Conservation (phyloP, 2,329 filamentous ascomycete genomes). For the Fonsecaea erecta region DNA sequence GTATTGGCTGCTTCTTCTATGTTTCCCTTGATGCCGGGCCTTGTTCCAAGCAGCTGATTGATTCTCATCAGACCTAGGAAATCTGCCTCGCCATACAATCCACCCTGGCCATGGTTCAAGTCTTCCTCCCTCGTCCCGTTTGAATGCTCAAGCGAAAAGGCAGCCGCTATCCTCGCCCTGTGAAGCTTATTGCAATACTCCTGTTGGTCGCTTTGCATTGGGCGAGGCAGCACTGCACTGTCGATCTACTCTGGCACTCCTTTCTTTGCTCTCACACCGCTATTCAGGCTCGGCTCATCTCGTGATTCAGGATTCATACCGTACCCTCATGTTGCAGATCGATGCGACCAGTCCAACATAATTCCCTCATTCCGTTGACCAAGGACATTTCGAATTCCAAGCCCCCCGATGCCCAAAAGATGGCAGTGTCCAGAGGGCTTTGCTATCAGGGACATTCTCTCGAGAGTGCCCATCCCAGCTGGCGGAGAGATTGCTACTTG, state of each 20-base stretch:
- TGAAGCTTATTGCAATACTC: not conserved
- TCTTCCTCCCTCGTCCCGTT: not conserved
- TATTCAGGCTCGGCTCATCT: not conserved
- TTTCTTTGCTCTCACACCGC: not conserved
- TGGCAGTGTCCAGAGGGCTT: not conserved
- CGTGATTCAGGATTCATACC: not conserved
- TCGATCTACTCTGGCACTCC: not conserved
- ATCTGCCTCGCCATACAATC: not conserved
- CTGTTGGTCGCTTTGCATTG: not conserved
- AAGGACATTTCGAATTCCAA: conserved; percentile 5
- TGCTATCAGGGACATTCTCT: not conserved
- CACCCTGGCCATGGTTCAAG: not conserved
- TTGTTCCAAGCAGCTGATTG: not conserved
- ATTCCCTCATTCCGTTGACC: not conserved
- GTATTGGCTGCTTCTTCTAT: not conserved
- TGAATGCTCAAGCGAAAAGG: not conserved
- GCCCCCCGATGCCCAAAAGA: conserved; percentile 1
- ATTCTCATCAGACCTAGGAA: not conserved
- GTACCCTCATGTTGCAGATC: not conserved
- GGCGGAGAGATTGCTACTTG: not conserved
- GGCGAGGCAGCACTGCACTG: not conserved
- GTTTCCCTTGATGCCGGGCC: not conserved
- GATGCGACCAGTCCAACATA: conserved; percentile 8
- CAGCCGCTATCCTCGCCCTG: not conserved
- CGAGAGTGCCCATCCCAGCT: not conserved